Base-by-base conservation (phyloP, 1,139 yeast genomes). In the Geotrichum bryndzae region DNA sequence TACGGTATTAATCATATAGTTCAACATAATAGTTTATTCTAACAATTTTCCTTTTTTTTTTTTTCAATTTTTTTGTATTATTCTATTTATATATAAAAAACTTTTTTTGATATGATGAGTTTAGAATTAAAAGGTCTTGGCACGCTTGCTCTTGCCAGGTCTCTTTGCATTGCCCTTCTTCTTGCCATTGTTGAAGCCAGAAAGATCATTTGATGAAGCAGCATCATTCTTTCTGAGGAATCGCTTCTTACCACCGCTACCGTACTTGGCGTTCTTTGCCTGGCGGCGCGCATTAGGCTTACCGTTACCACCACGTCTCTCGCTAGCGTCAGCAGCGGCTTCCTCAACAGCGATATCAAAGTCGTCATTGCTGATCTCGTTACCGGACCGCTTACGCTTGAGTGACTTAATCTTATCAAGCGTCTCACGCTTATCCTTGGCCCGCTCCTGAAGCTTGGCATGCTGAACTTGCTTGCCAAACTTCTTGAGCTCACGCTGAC, bases 391-490 rank as follows among this genome's bases (percentile, higher is more conserved):
- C 84, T 90, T 90, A 74, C 88, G 86, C 82, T 90, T 91, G 72
- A 94, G 82, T 35, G 89, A 82, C 76, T 91, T 91, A 75, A 94
- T 90, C 79, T 88, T 89, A 41, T 92, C 97, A 69, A 94, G 79
- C 25, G 97, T 86, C 55, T 90, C 97, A 73, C 84, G 85, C 87
- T 92, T 94, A 71, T 91, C 96, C 80, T 90, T 88, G 73, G 92
- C 96, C 78, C 98, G 88, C 70, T 90, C 91, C 78, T 91, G 97
- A 72, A 92, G 82, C 59, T 96, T 91, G 68, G 90, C 96, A 70
- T 89, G 84, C 79, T 92, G 98, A 52, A 92, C 98, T 79, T 92
- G 96, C 79, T 94, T 94, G 77, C 99, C 99, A 69, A 90, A 92
- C 80, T 94, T 94, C 86, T 92, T 94, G 75, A 94, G 84, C 68